Conservation (phyloP, 495 filamentous ascomycete genomes). For the Oleoguttula mirabilis region DNA sequence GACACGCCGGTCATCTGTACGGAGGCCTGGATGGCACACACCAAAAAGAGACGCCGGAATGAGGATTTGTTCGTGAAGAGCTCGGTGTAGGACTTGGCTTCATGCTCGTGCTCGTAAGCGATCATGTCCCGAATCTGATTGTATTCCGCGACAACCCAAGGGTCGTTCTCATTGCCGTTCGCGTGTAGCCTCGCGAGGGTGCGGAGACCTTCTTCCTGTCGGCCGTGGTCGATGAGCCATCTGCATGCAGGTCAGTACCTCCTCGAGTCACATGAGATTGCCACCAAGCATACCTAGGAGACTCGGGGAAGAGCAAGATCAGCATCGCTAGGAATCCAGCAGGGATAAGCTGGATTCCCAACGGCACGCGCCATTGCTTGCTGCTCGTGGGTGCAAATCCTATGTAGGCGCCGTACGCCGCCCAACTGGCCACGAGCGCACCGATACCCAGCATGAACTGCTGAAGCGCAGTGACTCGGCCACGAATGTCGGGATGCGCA, state of each 20-base stretch:
- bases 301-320: conserved; percentile 49
- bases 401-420: conserved; percentile 24
- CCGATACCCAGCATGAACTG: conserved; percentile 53
- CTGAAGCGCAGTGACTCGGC: conserved; percentile 44
- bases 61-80: conserved; percentile 51
- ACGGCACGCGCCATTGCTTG: conserved; percentile 43
- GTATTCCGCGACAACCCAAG: conserved; percentile 53
- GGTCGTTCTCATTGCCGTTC: conserved; percentile 43
- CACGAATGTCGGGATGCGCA: conserved; percentile 32
- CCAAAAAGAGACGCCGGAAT: conserved; percentile 58
- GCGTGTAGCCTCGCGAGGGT: conserved; percentile 50
- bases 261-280: neutral
- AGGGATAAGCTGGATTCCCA: conserved; percentile 48
- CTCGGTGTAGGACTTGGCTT: conserved; percentile 56
- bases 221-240: conserved; percentile 49
- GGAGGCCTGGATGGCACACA: conserved; percentile 53
- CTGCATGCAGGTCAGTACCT: neutral
- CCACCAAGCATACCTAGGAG: conserved; percentile 23
- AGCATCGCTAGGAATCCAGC: conserved; percentile 42
- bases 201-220: conserved; percentile 40
- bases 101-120: conserved; percentile 44
- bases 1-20: conserved; percentile 64
- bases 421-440: conserved; percentile 30
- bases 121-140: conserved; percentile 55
- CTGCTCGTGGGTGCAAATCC: conserved; percentile 25